These are phyloP conservation scores for Cutaneotrichosporon daszewskae DNA, from an alignment of 1,284 basidiomycete species.

Conservation along the genomic window DNA sequence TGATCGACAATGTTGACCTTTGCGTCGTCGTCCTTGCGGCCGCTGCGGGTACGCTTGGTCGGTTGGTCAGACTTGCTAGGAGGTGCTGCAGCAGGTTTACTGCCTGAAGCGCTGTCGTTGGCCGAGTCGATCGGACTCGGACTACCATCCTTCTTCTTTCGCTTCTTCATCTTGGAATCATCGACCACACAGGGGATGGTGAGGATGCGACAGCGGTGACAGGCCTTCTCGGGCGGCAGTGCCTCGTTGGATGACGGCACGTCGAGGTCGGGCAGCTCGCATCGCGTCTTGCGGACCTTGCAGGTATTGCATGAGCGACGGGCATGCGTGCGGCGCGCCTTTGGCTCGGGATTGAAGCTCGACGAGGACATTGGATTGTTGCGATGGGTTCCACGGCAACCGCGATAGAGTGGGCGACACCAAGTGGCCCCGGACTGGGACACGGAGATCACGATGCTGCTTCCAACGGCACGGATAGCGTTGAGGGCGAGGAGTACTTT, in stretches of 20 bases:
- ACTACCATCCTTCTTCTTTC: too few species aligned
- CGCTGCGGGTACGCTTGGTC: background rate
- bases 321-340: constrained; percentile 41
- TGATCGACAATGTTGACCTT: constrained; percentile 22
- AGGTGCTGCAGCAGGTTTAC: background rate
- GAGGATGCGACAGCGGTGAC: constrained; percentile 40
- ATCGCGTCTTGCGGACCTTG: constrained; percentile 43
- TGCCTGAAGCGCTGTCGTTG: too few species aligned
- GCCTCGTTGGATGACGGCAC: constrained; percentile 30
- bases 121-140: too few species aligned
- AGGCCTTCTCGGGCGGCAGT: constrained; percentile 33
- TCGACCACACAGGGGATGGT: constrained; percentile 40
- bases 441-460: too few species aligned
- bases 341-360: constrained; percentile 16
- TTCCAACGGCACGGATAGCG: background rate
- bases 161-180: constrained; percentile 29
- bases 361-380: too few species aligned
- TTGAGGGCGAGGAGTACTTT: background rate
- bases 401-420: too few species aligned
- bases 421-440: too few species aligned
- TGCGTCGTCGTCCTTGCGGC: background rate
- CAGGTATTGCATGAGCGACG: constrained; percentile 41
- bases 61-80: background rate
- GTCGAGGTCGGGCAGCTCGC: constrained; percentile 43
- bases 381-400: too few species aligned